Base-by-base conservation (phyloP, 1,139 yeast species). In the Taphrina flavorubra region DNA sequence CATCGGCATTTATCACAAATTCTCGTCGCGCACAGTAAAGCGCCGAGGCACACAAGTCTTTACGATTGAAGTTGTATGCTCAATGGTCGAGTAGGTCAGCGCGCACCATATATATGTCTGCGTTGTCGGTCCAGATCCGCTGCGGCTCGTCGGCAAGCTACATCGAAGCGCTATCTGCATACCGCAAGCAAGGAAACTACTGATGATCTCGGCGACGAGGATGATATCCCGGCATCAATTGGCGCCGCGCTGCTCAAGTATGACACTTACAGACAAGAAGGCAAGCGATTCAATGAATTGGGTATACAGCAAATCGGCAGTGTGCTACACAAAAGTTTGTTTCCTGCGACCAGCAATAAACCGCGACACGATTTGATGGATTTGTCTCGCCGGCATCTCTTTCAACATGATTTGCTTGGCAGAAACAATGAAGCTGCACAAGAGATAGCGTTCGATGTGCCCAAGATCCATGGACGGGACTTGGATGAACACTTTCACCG, bases 401-500 rank as follows among this genome's bases (percentile, higher is more conserved):
- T 79, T 16, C 81, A 82, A 18, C 89, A 91, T 75, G 87, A 84
- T 0, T 80, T 95, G n/a, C 79, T 89, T 37, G 96, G 96, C 2
- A 92, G 90, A 76, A 85, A 85, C 72, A 91, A 97, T 0, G 83
- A 84, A n/a, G 78, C 86, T 6, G 78, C 83, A 1, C 83, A 83
- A 1, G 92, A 96, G 0, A 85, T 92, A 3, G 76, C 80, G 18
- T 84, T 94, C 63, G 78, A 82, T 1, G 74, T 92, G 42, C 99
- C 99, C 0, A 77, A 78, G 31, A 76, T 94, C 37, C 85, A 86
- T 62, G 99, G 98, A 0, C 74, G 77, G 0, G 79, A 86, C 5
- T 78, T 95, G 13, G 96, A 89, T 75, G 97, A 91, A 75, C 99
- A 95, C 79, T 95, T 95, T 76, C 83, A 86, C 74, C 83, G 83